Base-by-base conservation (phyloP, 495 filamentous ascomycete species). In the Annulohypoxylon stygium region DNA sequence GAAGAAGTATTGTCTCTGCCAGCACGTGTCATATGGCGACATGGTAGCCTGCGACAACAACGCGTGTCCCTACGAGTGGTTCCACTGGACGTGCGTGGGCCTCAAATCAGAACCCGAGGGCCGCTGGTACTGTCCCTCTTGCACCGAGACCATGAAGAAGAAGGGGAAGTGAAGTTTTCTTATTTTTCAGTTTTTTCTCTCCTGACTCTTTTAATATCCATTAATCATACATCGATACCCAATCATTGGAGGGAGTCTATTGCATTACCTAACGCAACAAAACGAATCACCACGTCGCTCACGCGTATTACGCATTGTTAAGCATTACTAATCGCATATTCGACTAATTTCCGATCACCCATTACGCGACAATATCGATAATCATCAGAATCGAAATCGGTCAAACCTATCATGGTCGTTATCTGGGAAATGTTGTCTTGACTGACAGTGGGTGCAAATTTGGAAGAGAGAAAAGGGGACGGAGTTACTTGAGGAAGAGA, bases 21-120 rank as follows among this genome's bases (percentile, higher is more conserved):
- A 96, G 77, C 93, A 91, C 71, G 93, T 97, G 66, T 97, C 93
- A 80, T 95, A 92, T 83, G 96, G 96, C 45, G 93, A 98, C 78
- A 99, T 99, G 96, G 95, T 99, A 34, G 96, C 94, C 3, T 99
- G 96, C 81, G 96, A 99, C 82, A 97, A 98, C 73, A 91, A 93
- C 50, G 86, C 91, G 64, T 99, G 96, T 83, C 89, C 91, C 25
- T 96, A 90, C 79, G 95, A 98, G 83, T 99, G 96, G 96, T 99
- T 99, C 81, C 96, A 99, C 84, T 98, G 95, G 94, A 90, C 86
- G 70, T 99, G 96, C 78, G 95, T 98, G 58, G 93, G 93, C 2
- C 84, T 99, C 70, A 95, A 91, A 70, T 89, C 89, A 65, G 95
- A 98, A 81, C 96, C 96, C 2, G 89, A 89, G 58, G 96, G 95